Percentiles rank a stretch among this genome's conserved stretches.
Evolutionary conservation across 352 stramenopile species (phyloP).

Genomic region (Pythium aphanidermatum): DNA sequence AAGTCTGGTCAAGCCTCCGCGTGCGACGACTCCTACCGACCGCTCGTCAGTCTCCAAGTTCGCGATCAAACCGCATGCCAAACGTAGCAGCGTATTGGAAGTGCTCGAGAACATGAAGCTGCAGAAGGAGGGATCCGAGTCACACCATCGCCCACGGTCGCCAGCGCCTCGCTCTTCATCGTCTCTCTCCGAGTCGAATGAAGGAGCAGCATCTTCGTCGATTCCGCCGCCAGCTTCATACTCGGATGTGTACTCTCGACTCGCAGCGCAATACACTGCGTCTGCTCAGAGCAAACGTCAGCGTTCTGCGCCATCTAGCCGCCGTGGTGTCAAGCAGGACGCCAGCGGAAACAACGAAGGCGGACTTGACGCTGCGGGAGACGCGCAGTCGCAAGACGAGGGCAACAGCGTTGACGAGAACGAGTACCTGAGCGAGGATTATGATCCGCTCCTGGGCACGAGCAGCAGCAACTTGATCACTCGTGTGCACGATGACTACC

Average conservation of each 20-base stretch:
- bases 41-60: slow-evolving; percentile 31
- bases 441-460: slow-evolving; percentile 58
- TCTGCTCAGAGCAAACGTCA: slow-evolving; percentile 81
- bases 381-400: slow-evolving; percentile 31
- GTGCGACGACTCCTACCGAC: slow-evolving; percentile 46
- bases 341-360: slow-evolving; percentile 25
- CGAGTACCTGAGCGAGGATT: slow-evolving; percentile 26
- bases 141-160: slow-evolving; percentile 43
- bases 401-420: slow-evolving; percentile 19
- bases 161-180: slow-evolving; percentile 14
- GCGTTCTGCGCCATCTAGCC: slow-evolving; percentile 20
- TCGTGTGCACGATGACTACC: slow-evolving; percentile 74
- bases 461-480: slow-evolving; percentile 46
- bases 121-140: slow-evolving; percentile 50
- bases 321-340: slow-evolving; percentile 27
- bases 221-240: slow-evolving; percentile 52
- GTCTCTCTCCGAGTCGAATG: slow-evolving; percentile 24
- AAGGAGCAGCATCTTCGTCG: slow-evolving; percentile 8
- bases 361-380: slow-evolving; percentile 10
- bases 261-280: slow-evolving; percentile 76
- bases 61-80: slow-evolving; percentile 42
- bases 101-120: slow-evolving; percentile 81
- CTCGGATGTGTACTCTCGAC: slow-evolving; percentile 71
- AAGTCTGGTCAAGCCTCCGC: slow-evolving; percentile 39
- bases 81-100: slow-evolving; percentile 69